A percentile compares a stretch with the other conserved stretches of the same genome.
Conservation (phyloP, 306 rosid genomes). For the Acmispon strigosus region DNA sequence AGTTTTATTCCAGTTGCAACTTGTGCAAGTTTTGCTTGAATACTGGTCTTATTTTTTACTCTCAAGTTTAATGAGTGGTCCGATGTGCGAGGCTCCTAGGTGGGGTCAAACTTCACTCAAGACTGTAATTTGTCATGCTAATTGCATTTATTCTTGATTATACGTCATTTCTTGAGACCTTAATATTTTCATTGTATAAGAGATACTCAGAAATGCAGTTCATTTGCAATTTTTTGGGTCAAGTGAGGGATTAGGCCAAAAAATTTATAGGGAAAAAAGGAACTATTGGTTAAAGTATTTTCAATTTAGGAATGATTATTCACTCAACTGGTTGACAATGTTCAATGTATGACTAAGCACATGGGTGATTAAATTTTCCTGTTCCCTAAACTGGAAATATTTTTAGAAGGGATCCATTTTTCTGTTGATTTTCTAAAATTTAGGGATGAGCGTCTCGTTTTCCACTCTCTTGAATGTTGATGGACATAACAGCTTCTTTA, state of each 20-base stretch:
- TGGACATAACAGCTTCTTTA: not conserved
- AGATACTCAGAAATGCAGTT: not conserved
- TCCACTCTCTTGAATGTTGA: not conserved
- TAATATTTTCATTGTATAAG: not conserved
- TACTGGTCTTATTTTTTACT: not conserved
- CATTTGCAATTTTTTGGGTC: not conserved
- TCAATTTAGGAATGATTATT: not conserved
- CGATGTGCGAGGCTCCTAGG: not conserved
- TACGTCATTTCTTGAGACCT: not conserved
- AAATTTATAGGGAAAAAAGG: not conserved
- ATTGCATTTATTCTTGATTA: not conserved
- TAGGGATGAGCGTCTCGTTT: not conserved
- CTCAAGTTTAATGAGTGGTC: not conserved
- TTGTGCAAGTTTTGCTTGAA: not conserved
- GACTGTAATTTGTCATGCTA: not conserved
- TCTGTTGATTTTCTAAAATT: not conserved
- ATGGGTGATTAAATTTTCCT: not conserved
- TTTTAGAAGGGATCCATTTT: not conserved
- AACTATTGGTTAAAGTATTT: not conserved
- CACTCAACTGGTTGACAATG: not conserved
- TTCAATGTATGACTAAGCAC: not conserved
- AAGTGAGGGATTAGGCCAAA: not conserved
- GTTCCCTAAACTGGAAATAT: not conserved
- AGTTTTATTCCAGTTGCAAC: not conserved
- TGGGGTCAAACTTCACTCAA: not conserved